Conservation (phyloP, 208 protist genomes). For the Angomonas ambiguus region DNA sequence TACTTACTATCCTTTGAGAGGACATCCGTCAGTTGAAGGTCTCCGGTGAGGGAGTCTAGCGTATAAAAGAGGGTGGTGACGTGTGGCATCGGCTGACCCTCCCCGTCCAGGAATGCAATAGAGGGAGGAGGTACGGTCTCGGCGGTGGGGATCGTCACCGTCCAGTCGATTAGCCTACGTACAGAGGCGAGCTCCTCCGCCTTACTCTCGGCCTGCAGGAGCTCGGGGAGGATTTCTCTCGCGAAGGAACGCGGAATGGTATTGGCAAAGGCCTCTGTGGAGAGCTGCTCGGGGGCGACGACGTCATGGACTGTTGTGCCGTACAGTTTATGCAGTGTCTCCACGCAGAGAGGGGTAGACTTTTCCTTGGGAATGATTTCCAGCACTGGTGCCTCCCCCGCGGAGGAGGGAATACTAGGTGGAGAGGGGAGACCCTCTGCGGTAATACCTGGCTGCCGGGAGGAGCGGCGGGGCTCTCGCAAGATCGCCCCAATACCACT, state of each 20-base stretch:
- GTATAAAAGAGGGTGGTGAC: constrained; percentile 16
- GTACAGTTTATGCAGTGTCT: constrained; percentile 33
- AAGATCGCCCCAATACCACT: background rate
- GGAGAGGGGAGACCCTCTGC: background rate
- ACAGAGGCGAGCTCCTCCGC: constrained; percentile 33
- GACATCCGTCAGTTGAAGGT: constrained; percentile 1
- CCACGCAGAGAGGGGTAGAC: constrained; percentile 14
- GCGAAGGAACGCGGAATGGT: constrained; percentile 2
- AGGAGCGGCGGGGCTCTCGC: background rate
- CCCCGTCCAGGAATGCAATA: constrained; percentile 45
- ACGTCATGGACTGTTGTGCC: constrained; percentile 41
- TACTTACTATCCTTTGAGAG: background rate
- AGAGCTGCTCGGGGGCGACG: constrained; percentile 15
- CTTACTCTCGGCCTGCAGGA: constrained; percentile 26
- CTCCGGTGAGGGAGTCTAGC: constrained; percentile 24
- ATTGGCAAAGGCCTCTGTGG: constrained; percentile 12
- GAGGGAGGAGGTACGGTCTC: constrained; percentile 39
- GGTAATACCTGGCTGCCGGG: background rate
- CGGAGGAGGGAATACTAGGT: constrained; percentile 12
- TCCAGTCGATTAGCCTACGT: constrained; percentile 48
- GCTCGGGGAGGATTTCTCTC: constrained; percentile 39
- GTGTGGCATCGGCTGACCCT: constrained; percentile 23
- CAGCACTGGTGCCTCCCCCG: background rate
- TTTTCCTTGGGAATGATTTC: constrained; percentile 5
- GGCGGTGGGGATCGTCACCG: constrained; percentile 44